Base-by-base conservation (phyloP, 257 asterid species). In the Voacanga thouarsii region DNA sequence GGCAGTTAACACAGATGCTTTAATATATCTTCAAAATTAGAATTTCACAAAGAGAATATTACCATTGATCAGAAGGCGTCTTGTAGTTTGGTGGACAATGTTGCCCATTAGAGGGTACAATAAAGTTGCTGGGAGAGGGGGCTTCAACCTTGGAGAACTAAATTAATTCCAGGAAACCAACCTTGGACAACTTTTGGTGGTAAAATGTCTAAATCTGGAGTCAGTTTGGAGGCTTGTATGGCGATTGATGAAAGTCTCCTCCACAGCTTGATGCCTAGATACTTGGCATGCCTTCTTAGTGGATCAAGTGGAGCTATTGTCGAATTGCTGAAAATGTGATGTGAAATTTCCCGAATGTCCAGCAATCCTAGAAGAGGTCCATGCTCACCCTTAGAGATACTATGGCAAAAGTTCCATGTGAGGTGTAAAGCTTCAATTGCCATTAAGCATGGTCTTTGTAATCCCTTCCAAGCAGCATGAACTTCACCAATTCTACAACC, bases 391-490 rank as follows among this genome's bases (percentile, higher is more conserved):
- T 72, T 51, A 30, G 57, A 45, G 24, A 30, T 12, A 12, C 7
- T 4, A 57, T n/a, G 3, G 7, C 43, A n/a, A 14, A 18, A 41
- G 67, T 23, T 44, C 59, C 23, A 39, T 28, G 12, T 60, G 59
- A 6, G 9, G 57, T 44, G 12, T 45, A 57, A 59, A 28, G 45
- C 45, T 44, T 12, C 47, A 72, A 15, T 1, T 74, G 23, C 23
- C 7, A 21, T 19, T 47, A 3, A 61, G 50, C 61, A 10, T 11
- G 24, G 30, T 47, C 50, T n/a, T 19, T 0, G 3, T 39, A 59
- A 39, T 28, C 15, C 65, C 73, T 63, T n/a, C 50, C 65, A 76
- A 30, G 64, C 51, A 76, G 50, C 72, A 57, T 24, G 26, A 12
- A 18, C n/a, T 21, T 45, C 33, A 44, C 7, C 30, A 7, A 47